Base-by-base conservation (phyloP, 768 basidiomycete species). In the Lactifluus hygrophoroides region DNA sequence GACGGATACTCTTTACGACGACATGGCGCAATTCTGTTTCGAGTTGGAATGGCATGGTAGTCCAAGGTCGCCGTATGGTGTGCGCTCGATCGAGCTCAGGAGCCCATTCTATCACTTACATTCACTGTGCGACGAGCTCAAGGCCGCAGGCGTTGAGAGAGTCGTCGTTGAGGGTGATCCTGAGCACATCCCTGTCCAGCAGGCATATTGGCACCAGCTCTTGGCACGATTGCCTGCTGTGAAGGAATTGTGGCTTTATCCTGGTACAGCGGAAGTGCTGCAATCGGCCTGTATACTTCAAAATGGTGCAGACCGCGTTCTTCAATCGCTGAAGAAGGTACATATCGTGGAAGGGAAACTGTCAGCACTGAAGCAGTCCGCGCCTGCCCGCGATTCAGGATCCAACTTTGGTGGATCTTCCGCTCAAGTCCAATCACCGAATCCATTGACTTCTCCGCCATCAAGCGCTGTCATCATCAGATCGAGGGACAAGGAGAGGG, bases 11-110 rank as follows among this genome's bases (percentile, higher is more conserved):
- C 28, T 2, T 23, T 34, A 49, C 8, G 30, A 47, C 38, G 52
- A 54, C 5, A n/a, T 34, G 37, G 57, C 57, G 9, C 52, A 52
- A 6, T 58, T 58, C 57, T 58, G 51, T 40, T 58, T 58, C 52
- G 57, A 58, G 57, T 27, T 54, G 40, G 45, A 47, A n/a, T 58
- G 57, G 57, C 28, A 27, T 5, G 51, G 46, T 17, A 28, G 45
- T 28, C 51, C 51, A 30, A 51, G 28, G 0, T 37, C 51, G 17
- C 46, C 37, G 11, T 37, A 32, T 19, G 37, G 37, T 4, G 45
- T 58, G 27, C 57, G 45, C 13, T 42, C 51, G 8, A 47, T 48
- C 38, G 57, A 48, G 23, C 7, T 54, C 16, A 47, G 38, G 23
- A 58, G 57, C 32, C 51, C 51, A 5, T 54, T 58, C 30, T 54